Percentiles rank a stretch among this genome's conserved stretches.
These are phyloP conservation scores for Fusarium albosuccineum DNA, from an alignment of 2,329 filamentous ascomycete species.

Conservation along the genomic window DNA sequence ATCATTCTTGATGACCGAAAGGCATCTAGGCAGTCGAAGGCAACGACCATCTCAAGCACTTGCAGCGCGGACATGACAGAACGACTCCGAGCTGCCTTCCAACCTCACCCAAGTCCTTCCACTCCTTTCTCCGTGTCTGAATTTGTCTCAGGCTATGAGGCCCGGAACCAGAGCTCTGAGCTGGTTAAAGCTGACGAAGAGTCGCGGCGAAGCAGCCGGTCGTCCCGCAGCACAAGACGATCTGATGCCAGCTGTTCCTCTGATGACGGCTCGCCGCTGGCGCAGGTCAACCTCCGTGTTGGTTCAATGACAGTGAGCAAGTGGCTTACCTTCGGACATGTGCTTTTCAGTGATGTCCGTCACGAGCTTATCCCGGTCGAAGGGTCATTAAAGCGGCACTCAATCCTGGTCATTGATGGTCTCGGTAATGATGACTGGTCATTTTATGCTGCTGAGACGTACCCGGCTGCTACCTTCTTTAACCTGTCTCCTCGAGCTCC, in stretches of 20 bases:
- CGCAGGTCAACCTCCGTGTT: slow-evolving; percentile 81
- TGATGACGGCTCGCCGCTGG: slow-evolving; percentile 72
- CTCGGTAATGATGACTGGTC: slow-evolving; percentile 92
- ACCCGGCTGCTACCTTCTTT: slow-evolving; percentile 80
- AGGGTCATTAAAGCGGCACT: slow-evolving; percentile 61
- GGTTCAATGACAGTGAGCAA: slow-evolving; percentile 89
- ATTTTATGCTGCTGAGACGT: slow-evolving; percentile 85
- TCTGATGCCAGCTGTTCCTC: slow-evolving; percentile 63
- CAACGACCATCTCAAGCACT: slow-evolving; percentile 61
- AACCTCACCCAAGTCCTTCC: slow-evolving; percentile 56
- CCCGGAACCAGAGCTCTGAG: slow-evolving; percentile 38
- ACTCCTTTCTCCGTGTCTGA: slow-evolving; percentile 60
- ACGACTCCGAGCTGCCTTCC: slow-evolving; percentile 64
- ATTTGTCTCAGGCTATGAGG: slow-evolving; percentile 48
- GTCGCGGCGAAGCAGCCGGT: slow-evolving; percentile 48
- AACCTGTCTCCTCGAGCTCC: slow-evolving; percentile 75
- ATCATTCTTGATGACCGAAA: slow-evolving; percentile 52
- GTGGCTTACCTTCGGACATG: slow-evolving; percentile 87
- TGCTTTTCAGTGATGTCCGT: slow-evolving; percentile 83
- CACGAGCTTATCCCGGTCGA: slow-evolving; percentile 71
- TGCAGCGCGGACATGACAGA: slow-evolving; percentile 69
- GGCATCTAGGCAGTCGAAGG: slow-evolving; percentile 51
- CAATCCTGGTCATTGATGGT: slow-evolving; percentile 83
- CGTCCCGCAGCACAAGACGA: slow-evolving; percentile 51
- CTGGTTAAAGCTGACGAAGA: slow-evolving; percentile 48